Conservation (phyloP, 1,139 yeast species). For the Yamadazyma sp. region DNA sequence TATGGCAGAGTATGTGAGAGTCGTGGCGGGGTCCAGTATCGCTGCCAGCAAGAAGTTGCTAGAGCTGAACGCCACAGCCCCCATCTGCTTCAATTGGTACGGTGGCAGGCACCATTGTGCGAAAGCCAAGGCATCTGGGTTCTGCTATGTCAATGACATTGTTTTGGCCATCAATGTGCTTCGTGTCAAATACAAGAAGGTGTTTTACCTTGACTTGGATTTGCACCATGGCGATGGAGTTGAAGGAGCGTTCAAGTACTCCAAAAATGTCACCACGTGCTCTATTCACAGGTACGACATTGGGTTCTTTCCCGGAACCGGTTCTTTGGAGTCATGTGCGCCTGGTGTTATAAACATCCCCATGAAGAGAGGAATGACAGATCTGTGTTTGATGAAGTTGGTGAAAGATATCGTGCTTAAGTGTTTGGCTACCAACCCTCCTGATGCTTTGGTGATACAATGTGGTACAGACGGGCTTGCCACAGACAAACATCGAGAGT, state of each 20-base stretch:
- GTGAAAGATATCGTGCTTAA: slow-evolving; percentile 46
- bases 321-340: slow-evolving; percentile 24
- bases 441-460: slow-evolving; percentile 61
- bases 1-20: slow-evolving; percentile 49
- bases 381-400: slow-evolving; percentile 37
- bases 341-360: slow-evolving; percentile 56
- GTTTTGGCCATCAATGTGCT: slow-evolving; percentile 52
- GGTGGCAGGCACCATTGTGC: slow-evolving; percentile 80
- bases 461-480: slow-evolving; percentile 73
- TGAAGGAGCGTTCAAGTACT: slow-evolving; percentile 59
- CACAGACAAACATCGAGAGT: slow-evolving; percentile 56
- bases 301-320: slow-evolving; percentile 79
- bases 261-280: slow-evolving; percentile 57
- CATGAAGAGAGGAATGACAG: slow-evolving; percentile 54
- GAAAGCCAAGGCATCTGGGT: slow-evolving; percentile 61
- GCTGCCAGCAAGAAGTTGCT: slow-evolving; percentile 42
- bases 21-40: slow-evolving; percentile 60
- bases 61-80: slow-evolving; percentile 13
- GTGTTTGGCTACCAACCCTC: slow-evolving; percentile 32
- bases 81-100: slow-evolving; percentile 65
- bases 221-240: slow-evolving; percentile 84
- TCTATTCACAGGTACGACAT: slow-evolving; percentile 64
- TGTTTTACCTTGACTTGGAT: slow-evolving; percentile 70
- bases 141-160: slow-evolving; percentile 72
- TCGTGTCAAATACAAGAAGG: slow-evolving; percentile 44